Percentiles rank a stretch among this genome's conserved stretches.
These are phyloP conservation scores for Clonostachys solani DNA, from an alignment of 2,329 filamentous ascomycete genomes.

Conservation along the genomic window DNA sequence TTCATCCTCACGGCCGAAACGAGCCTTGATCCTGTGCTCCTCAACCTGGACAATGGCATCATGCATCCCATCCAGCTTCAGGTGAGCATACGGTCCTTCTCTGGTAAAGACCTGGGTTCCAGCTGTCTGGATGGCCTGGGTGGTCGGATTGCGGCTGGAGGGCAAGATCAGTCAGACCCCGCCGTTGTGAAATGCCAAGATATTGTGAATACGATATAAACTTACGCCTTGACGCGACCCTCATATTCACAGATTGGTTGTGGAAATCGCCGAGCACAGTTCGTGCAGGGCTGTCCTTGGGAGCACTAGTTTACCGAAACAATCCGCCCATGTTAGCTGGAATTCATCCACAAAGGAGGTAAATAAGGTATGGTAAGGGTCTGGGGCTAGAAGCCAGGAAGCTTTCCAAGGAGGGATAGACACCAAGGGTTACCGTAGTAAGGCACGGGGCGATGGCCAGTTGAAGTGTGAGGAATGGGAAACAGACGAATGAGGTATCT, in stretches of 20 bases:
- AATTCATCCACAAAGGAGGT: not conserved
- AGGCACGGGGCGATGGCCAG: not conserved
- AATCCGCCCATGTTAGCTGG: not conserved
- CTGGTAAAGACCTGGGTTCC: constrained; percentile 11
- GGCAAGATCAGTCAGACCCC: no score
- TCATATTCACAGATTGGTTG: constrained; percentile 45
- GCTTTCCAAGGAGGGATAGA: not conserved
- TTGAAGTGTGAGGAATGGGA: not conserved
- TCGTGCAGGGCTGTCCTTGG: constrained; percentile 48
- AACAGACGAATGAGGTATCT: not conserved
- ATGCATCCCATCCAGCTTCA: constrained; percentile 25
- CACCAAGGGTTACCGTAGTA: not conserved
- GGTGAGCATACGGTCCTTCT: constrained; percentile 25
- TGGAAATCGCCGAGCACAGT: constrained; percentile 47
- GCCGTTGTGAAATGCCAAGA: no score
- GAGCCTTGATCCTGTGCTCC: constrained; percentile 1
- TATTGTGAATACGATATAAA: not conserved
- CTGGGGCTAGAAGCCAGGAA: not conserved
- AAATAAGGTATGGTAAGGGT: not conserved
- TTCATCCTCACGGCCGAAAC: not conserved
- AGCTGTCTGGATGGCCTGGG: constrained; percentile 1
- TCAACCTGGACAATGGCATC: constrained; percentile 27
- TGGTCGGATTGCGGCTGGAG: not conserved
- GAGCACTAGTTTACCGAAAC: constrained; percentile 34
- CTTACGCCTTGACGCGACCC: constrained; percentile 14